Evolutionary conservation across 1,139 yeast genomes (phyloP).

Genomic region (Nematodospora anomalae): DNA sequence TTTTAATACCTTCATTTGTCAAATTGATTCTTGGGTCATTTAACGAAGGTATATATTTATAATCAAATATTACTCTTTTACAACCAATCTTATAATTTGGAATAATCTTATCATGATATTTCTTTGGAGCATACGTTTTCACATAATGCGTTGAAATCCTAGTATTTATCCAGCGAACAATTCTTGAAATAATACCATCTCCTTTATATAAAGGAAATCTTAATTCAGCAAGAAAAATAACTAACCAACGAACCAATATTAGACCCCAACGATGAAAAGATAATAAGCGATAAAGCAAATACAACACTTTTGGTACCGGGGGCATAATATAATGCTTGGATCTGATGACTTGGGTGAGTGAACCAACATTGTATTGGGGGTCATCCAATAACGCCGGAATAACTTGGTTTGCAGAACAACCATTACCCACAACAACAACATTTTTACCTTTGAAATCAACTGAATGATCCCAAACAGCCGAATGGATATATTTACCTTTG

Average conservation of each 20-base stretch:
- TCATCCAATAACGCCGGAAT: conserved; percentile 34
- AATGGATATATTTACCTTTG: conserved; percentile 48
- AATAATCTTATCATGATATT: conserved; percentile 32
- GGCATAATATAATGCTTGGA: conserved; percentile 44
- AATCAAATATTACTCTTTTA: conserved; percentile 43
- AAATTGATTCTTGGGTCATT: conserved; percentile 33
- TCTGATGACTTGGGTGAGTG: conserved; percentile 36
- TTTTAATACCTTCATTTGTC: conserved; percentile 24
- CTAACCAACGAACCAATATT: conserved; percentile 28
- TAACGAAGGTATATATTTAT: conserved; percentile 35
- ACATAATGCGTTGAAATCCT: conserved; percentile 26
- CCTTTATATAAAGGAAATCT: conserved; percentile 41
- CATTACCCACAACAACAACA: conserved; percentile 44
- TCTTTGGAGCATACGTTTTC: conserved; percentile 32
- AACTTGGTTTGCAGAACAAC: conserved; percentile 47
- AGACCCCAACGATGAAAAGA: conserved; percentile 30
- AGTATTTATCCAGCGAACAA: conserved; percentile 28
- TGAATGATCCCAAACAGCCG: conserved; percentile 48
- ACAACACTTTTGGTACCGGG: conserved; percentile 31
- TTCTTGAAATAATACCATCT: conserved; percentile 25
- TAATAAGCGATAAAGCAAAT: conserved; percentile 23
- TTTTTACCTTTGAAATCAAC: conserved; percentile 36
- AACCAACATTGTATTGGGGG: conserved; percentile 23
- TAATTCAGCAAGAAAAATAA: conserved; percentile 32
- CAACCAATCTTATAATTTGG: conserved; percentile 47